A percentile compares a stretch with the other conserved stretches of the same genome.
phyloP scores from a whole-genome alignment of 2,329 filamentous ascomycete genomes.

The Monilinia polystroma region DNA sequence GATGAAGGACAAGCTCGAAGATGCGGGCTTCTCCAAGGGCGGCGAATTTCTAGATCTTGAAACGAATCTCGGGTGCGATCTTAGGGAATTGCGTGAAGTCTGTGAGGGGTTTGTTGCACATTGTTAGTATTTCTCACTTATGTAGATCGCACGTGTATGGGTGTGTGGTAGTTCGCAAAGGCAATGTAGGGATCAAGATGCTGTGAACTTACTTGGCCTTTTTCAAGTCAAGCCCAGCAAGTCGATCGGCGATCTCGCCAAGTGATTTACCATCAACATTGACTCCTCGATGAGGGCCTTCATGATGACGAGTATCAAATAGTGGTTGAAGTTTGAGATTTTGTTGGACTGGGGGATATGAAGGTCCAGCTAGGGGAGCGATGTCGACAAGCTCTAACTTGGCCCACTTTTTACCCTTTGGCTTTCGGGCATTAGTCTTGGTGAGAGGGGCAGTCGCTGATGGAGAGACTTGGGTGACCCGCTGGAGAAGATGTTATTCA shows the following conservation, averaged over 20 bases:
- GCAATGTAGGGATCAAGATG: background rate
- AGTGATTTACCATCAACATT: background rate
- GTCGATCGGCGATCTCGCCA: background rate
- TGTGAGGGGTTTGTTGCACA: background rate
- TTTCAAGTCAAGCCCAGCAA: background rate
- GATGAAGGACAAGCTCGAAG: background rate
- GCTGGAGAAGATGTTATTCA: background rate
- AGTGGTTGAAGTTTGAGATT: background rate
- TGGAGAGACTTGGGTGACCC: no score
- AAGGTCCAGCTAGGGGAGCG: background rate
- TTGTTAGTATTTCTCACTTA: background rate
- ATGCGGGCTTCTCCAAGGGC: background rate
- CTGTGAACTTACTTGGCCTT: background rate
- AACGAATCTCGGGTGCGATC: background rate
- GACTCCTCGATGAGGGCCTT: background rate
- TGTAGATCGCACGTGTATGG: background rate
- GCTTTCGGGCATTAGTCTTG: background rate
- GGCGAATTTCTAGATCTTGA: background rate
- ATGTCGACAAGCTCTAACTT: background rate
- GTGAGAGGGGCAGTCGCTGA: background rate
- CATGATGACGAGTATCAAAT: background rate
- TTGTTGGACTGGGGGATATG: fast-evolving
- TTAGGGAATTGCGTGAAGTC: background rate
- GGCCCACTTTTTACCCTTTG: background rate
- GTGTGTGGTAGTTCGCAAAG: no score